Conservation (phyloP, 2,329 filamentous ascomycete genomes). For the Aspergillus sp. region DNA sequence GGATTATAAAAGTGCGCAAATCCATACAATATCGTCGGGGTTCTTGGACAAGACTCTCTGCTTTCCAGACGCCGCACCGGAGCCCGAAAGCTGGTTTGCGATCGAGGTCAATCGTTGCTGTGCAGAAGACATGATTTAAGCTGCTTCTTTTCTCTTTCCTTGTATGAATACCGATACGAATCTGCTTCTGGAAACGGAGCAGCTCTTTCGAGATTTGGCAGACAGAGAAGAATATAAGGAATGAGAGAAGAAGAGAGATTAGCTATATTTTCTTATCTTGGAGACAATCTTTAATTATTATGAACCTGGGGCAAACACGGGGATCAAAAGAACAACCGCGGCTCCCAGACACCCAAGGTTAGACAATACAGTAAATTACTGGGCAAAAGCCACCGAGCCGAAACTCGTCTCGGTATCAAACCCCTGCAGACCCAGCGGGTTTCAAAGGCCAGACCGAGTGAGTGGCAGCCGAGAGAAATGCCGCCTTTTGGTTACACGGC, state of each 20-base stretch:
- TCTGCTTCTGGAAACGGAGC: no score
- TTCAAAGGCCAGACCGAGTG: not conserved
- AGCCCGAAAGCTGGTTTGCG: conserved; percentile 41
- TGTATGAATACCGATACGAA: not conserved
- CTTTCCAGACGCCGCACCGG: conserved; percentile 29
- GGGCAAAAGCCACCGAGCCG: conserved; percentile 9
- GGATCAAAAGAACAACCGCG: conserved; percentile 16
- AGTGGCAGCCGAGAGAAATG: conserved; percentile 28
- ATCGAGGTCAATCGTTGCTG: conserved; percentile 46
- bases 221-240: conserved; percentile 3
- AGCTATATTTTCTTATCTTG: not conserved
- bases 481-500: conserved; percentile 18
- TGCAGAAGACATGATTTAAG: conserved; percentile 38
- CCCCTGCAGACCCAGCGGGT: not conserved
- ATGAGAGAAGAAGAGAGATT: not conserved
- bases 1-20: not conserved
- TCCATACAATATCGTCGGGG: conserved; percentile 44
- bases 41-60: conserved; percentile 39
- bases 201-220: no score
- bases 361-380: conserved; percentile 8
- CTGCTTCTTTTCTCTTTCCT: not conserved
- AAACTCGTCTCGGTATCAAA: conserved; percentile 8
- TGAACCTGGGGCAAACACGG: conserved; percentile 10
- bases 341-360: conserved; percentile 14
- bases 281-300: not conserved